phyloP scores from a whole-genome alignment of 345 rosid species.

The Pistacia atlantica region DNA sequence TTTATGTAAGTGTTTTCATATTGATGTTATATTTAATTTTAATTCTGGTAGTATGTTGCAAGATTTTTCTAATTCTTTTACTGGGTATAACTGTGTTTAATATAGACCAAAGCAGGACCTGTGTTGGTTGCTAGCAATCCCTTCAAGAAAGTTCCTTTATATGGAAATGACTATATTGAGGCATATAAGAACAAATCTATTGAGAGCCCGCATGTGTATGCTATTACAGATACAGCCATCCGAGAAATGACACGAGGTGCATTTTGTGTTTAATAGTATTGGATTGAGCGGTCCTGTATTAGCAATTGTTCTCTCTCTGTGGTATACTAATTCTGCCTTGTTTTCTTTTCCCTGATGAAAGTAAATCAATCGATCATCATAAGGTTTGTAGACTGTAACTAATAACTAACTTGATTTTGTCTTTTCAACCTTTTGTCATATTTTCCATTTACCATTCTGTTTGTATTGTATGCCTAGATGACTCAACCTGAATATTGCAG shows the following conservation, averaged over 20 bases:
- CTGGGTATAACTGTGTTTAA: slow-evolving; percentile 23
- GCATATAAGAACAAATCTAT: slow-evolving; percentile 77
- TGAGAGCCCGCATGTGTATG: slow-evolving; percentile 93
- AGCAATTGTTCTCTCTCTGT: too few relatives aligned
- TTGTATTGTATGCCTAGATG: not conserved
- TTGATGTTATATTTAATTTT: slow-evolving; percentile 15
- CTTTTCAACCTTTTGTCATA: not conserved
- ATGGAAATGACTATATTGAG: slow-evolving; percentile 78
- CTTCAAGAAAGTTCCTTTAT: slow-evolving; percentile 84
- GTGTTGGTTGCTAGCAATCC: slow-evolving; percentile 97
- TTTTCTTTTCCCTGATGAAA: slow-evolving; percentile 64
- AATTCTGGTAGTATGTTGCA: slow-evolving; percentile 9
- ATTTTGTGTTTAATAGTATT: slow-evolving; percentile 21
- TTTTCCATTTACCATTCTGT: not conserved
- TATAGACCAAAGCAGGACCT: slow-evolving; percentile 98
- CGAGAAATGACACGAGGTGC: slow-evolving; percentile 96
- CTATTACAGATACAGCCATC: slow-evolving; percentile 94
- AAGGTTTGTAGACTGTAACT: slow-evolving; percentile 59
- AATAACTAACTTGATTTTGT: not conserved
- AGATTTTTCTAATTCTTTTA: slow-evolving; percentile 17
- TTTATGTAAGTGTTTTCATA: slow-evolving; percentile 68
- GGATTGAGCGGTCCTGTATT: not conserved
- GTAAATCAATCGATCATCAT: slow-evolving; percentile 98
- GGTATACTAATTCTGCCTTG: too few relatives aligned
- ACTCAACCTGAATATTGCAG: not conserved